Evolutionary conservation across 352 stramenopile species (phyloP), one percentile per base, ranked within the genome.

Genomic region (Thraustotheca clavata): DNA sequence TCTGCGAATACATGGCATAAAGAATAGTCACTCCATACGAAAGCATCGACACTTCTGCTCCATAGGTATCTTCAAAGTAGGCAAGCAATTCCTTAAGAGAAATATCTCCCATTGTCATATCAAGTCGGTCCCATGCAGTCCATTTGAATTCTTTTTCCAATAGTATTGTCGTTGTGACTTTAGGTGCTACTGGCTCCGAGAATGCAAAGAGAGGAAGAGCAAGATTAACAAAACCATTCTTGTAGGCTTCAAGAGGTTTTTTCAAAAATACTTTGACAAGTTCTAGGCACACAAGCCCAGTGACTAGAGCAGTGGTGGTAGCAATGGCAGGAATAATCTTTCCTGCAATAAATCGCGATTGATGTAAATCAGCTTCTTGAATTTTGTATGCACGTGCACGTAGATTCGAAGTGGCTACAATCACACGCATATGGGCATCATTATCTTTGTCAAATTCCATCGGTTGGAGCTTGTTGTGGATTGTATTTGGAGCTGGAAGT

Each of bases 251-350:
- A 29, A 99, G 82, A 11, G 85, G 77, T 59, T 93, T 94, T 66
- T 80, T 62, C 59, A 94, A 83, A 70, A 93, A 84, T n/a, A 89
- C 81, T 71, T 99, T 99, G 69, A 98, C 87, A 41, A 99, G 87
- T 70, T 99, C 97, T 61, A 99, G 91, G 73, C 95, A 99, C 68
- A 99, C 94, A 4, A 99, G 81, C 35, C 97, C 97, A 0, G 97
- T 98, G 32, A 99, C 97, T 34, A 99, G 77, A 18, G 96, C 96
- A 14, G 97, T 99, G 8, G 97, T 99, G 36, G 97, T 99, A 22
- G 97, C 97, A 73, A 99, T 99, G 16, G 97, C 97, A 11, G 97
- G 97, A 66, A 99, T 99, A 72, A 99, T 99, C 71, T 98, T 98
- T 50, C 97, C 97, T n/a, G 97, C 97, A 77, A 99, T 99, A 32